These are phyloP conservation scores for Passalora sequoiae DNA, from an alignment of 2,329 filamentous ascomycete species.

Conservation along the genomic window DNA sequence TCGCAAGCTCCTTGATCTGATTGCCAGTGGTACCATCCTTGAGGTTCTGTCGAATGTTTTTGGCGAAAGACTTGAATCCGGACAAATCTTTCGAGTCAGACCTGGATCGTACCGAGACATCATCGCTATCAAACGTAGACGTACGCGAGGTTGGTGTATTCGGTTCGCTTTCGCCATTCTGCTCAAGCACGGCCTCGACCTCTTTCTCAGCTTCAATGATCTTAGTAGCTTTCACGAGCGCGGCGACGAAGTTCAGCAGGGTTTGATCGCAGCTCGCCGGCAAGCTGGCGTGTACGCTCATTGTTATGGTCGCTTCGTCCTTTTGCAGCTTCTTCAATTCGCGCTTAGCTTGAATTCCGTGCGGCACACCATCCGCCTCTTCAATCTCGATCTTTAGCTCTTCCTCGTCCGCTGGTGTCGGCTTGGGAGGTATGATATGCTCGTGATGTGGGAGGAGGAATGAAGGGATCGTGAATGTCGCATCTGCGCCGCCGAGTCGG, in stretches of 20 bases:
- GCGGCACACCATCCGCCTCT: conserved; percentile 42
- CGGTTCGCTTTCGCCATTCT: not conserved
- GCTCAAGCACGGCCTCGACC: conserved; percentile 29
- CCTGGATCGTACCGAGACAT: conserved; percentile 7
- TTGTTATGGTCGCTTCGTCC: conserved; percentile 47
- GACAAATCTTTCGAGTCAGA: conserved; percentile 4
- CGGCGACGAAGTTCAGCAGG: conserved; percentile 51
- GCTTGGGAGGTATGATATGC: conserved; percentile 44
- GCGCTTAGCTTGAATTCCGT: conserved; percentile 38
- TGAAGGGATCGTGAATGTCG: conserved; percentile 45
- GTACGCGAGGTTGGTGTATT: conserved; percentile 14
- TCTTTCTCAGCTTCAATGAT: conserved; percentile 51
- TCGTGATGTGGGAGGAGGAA: conserved; percentile 53
- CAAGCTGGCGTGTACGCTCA: conserved; percentile 46
- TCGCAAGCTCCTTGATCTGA: conserved; percentile 29
- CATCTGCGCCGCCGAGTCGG: conserved; percentile 48
- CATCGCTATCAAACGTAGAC: conserved; percentile 30
- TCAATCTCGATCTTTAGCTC: conserved; percentile 37
- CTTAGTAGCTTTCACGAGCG: conserved; percentile 54
- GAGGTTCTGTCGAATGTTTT: conserved; percentile 26
- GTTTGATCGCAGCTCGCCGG: conserved; percentile 49
- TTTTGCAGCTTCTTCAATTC: conserved; percentile 39
- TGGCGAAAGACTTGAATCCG: conserved; percentile 27
- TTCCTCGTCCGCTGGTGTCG: conserved; percentile 33
- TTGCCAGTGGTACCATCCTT: conserved; percentile 24